Evolutionary conservation across 2,329 filamentous ascomycete species (phyloP), one percentile per base, ranked within the genome.

Genomic region (Claviceps citrina): DNA sequence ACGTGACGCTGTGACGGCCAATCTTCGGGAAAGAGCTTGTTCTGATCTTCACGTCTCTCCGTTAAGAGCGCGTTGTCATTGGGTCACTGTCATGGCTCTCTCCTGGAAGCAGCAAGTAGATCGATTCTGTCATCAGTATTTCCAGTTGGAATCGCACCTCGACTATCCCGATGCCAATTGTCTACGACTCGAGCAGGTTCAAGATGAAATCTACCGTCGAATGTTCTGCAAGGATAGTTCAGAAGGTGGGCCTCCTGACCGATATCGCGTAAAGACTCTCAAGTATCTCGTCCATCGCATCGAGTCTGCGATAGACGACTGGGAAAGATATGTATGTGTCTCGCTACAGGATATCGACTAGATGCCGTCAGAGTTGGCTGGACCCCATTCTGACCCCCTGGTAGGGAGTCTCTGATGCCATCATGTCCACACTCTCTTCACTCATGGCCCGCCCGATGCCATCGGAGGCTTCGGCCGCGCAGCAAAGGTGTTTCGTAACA

Each of bases 371-470:
- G 27, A 10, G 16, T 35, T 24, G 20, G 16, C 16, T 12, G 7
- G 42, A 36, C 34, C 44, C 31, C 38, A 43, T 39, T 44, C 56
- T 61, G 41, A 60, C 47, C 40, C 31, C 4, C 24, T 37, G 31
- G 20, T 61, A 95, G 87, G 85, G 81, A 57, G 78, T 94, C 35
- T 85, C 81, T 45, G 84, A 93, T 59, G 70, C 80, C 57, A 71
- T 95, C 51, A 83, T 89, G 71, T 66, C 67, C 41, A 65, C 68
- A 28, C 69, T 93, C 49, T 75, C 78, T 40, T 59, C 66, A 44
- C 67, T 91, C 19, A 67, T 93, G 42, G 66, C 70, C 16, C 66
- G 70, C 24, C 73, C 76, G 13, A 60, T 81, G 13, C 76, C 73
- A n/a, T 68, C 76, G 16, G 77, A 85, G 53, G 56, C 70, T 20